Evolutionary conservation across 2,329 filamentous ascomycete species (phyloP).

Genomic region (Emergomyces orientalis): DNA sequence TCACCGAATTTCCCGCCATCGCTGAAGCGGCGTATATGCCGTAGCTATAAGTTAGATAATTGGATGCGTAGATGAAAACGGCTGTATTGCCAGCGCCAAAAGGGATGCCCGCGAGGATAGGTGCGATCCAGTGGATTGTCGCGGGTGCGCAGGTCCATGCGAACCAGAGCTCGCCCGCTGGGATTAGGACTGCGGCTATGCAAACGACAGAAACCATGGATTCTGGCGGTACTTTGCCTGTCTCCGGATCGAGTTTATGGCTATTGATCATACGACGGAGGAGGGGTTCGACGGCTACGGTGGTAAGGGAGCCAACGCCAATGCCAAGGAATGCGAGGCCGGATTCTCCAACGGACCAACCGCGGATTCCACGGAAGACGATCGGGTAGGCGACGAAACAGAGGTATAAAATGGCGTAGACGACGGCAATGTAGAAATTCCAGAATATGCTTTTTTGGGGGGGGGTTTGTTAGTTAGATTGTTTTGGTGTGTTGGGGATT

Average conservation of each 20-base stretch:
- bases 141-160: slow-evolving; percentile 75
- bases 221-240: slow-evolving; percentile 65
- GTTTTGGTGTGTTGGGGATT: neutral
- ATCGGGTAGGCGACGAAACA: slow-evolving; percentile 88
- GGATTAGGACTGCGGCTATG: slow-evolving; percentile 63
- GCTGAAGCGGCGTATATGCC: slow-evolving; percentile 75
- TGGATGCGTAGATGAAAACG: slow-evolving; percentile 73
- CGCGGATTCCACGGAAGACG: slow-evolving; percentile 64
- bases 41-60: slow-evolving; percentile 71
- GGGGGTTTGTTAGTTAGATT: neutral
- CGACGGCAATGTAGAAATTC: slow-evolving; percentile 61
- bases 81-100: slow-evolving; percentile 69
- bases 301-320: slow-evolving; percentile 47
- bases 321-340: slow-evolving; percentile 73
- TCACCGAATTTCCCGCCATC: slow-evolving; percentile 67
- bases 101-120: slow-evolving; percentile 67
- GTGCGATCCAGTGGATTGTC: slow-evolving; percentile 71
- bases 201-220: slow-evolving; percentile 72
- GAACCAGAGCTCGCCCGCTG: slow-evolving; percentile 74
- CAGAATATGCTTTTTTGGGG: slow-evolving; percentile 53
- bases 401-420: slow-evolving; percentile 80
- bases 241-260: slow-evolving; percentile 64
- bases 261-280: slow-evolving; percentile 68
- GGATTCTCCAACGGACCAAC: slow-evolving; percentile 63
- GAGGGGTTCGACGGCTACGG: slow-evolving; percentile 53